phyloP scores from a whole-genome alignment of 306 rosid species.

The Fagus crenata region DNA sequence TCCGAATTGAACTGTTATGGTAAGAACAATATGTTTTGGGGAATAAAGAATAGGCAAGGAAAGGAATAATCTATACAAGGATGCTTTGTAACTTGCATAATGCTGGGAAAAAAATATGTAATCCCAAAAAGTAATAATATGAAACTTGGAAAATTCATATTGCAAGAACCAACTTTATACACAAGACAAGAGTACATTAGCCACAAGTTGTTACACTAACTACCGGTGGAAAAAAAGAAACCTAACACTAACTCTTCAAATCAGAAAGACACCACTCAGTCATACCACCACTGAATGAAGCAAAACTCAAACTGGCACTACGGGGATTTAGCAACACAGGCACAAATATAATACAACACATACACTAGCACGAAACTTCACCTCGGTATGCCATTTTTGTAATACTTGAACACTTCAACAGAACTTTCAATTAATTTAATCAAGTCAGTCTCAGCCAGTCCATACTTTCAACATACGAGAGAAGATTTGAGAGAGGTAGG shows the following conservation, averaged over 20 bases:
- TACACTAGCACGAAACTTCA: conserved; percentile 30
- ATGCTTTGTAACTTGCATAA: background rate
- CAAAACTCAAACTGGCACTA: conserved; percentile 35
- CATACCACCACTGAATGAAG: conserved; percentile 29
- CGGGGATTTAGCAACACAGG: conserved; percentile 24
- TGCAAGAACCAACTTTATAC: conserved; percentile 1
- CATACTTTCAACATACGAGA: conserved; percentile 59
- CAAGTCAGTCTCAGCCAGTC: conserved; percentile 9
- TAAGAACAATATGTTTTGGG: too few species aligned
- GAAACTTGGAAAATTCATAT: conserved; percentile 17
- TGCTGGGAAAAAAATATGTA: background rate
- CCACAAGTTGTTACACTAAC: conserved; percentile 24
- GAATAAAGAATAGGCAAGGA: background rate
- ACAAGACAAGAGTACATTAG: conserved; percentile 21
- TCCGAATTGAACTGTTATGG: too few species aligned
- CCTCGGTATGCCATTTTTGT: conserved; percentile 5
- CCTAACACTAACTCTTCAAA: conserved; percentile 21
- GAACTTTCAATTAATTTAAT: conserved; percentile 13
- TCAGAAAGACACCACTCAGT: conserved; percentile 26
- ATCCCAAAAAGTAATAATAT: background rate
- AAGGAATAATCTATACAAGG: background rate
- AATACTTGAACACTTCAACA: conserved; percentile 25
- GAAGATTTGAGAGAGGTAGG: conserved; percentile 75
- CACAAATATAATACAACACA: conserved; percentile 21
- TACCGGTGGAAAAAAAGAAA: conserved; percentile 7